phyloP scores from a whole-genome alignment of 257 asterid genomes.

The Phtheirospermum japonicum region DNA sequence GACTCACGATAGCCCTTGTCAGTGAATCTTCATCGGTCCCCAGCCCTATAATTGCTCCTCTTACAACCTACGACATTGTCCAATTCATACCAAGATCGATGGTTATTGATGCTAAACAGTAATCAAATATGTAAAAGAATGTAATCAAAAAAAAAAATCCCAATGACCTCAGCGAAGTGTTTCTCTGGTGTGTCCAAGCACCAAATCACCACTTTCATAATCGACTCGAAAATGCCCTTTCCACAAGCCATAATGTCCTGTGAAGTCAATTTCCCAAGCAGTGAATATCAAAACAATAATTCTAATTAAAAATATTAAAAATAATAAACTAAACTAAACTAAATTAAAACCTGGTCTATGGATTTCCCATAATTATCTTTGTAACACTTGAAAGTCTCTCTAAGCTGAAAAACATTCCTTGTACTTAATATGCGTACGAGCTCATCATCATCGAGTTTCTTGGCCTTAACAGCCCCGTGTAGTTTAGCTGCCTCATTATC shows the following conservation, averaged over 20 bases:
- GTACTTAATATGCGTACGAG: constrained; percentile 50
- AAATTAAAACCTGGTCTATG: constrained; percentile 50
- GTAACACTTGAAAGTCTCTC: constrained; percentile 61
- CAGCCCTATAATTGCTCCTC: constrained; percentile 55
- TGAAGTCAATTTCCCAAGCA: constrained; percentile 1
- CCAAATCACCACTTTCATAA: constrained; percentile 58
- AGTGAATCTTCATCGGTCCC: constrained; percentile 83
- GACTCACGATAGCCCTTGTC: constrained; percentile 60
- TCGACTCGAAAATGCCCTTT: constrained; percentile 44
- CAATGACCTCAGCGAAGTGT: constrained; percentile 81
- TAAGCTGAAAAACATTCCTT: constrained; percentile 66
- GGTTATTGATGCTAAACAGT: not conserved
- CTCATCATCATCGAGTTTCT: constrained; percentile 45
- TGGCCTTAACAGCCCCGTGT: constrained; percentile 42
- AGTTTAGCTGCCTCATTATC: constrained; percentile 59
- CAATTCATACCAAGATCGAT: not conserved
- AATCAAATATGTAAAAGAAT: no score
- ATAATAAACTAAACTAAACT: not conserved
- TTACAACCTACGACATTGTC: constrained; percentile 44
- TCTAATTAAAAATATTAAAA: no score
- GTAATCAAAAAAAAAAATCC: no score
- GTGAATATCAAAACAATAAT: constrained; percentile 3
- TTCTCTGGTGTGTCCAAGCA: constrained; percentile 68
- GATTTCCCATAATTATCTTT: constrained; percentile 48
- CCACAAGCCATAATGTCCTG: constrained; percentile 63